These are phyloP conservation scores for Claviceps capensis DNA, from an alignment of 2,329 filamentous ascomycete genomes.

Conservation along the genomic window DNA sequence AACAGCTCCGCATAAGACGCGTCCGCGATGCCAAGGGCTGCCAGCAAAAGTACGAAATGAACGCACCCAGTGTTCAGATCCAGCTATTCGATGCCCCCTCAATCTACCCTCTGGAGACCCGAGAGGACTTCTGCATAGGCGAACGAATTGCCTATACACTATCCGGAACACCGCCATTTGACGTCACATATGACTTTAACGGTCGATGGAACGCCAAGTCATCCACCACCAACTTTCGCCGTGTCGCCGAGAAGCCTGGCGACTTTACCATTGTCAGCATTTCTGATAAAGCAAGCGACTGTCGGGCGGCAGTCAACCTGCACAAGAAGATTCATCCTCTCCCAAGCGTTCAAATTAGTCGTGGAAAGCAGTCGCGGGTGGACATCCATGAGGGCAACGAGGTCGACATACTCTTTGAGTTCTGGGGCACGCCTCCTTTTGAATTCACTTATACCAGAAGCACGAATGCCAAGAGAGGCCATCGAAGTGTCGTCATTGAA, in stretches of 20 bases:
- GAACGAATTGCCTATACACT: conserved; percentile 88
- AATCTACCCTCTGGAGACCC: conserved; percentile 75
- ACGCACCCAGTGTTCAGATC: conserved; percentile 69
- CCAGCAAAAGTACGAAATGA: conserved; percentile 59
- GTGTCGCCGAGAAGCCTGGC: conserved; percentile 83
- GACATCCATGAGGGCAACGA: conserved; percentile 96
- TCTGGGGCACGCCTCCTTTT: conserved; percentile 89
- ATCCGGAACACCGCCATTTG: conserved; percentile 81
- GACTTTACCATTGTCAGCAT: conserved; percentile 78
- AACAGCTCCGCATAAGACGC: conserved; percentile 77
- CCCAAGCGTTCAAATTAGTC: conserved; percentile 80
- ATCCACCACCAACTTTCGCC: conserved; percentile 71
- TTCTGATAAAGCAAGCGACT: conserved; percentile 78
- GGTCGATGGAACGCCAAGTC: conserved; percentile 69
- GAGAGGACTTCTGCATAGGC: conserved; percentile 84
- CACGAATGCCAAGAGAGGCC: conserved; percentile 69
- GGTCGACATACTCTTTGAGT: conserved; percentile 87
- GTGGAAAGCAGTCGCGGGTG: conserved; percentile 64
- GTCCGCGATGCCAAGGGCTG: conserved; percentile 82
- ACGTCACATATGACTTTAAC: conserved; percentile 83
- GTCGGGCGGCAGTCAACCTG: conserved; percentile 65
- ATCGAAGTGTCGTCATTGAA: conserved; percentile 70
- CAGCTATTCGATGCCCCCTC: conserved; percentile 87
- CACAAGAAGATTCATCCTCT: conserved; percentile 80
- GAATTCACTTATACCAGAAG: conserved; percentile 95